A percentile compares a stretch with the other conserved stretches of the same genome.
These are phyloP conservation scores for Kluyveromyces aestuarii DNA, from an alignment of 805 yeast species.

Conservation along the genomic window DNA sequence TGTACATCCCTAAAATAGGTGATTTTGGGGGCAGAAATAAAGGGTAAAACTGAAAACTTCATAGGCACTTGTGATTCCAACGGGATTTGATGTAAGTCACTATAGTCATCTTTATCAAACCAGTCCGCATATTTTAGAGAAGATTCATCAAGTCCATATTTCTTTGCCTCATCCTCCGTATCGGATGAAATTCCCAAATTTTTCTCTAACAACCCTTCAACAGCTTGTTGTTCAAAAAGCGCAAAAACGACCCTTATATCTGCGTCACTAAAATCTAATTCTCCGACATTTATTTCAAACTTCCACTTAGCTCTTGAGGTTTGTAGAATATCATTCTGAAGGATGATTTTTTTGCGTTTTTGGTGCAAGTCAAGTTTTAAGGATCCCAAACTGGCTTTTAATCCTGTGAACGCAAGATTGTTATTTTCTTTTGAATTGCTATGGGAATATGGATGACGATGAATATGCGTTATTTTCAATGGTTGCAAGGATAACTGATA, in stretches of 20 bases:
- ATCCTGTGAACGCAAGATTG: slow-evolving; percentile 44
- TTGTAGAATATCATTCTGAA: slow-evolving; percentile 36
- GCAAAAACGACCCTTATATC: slow-evolving; percentile 65
- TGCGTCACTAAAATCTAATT: slow-evolving; percentile 56
- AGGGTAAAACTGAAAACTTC: slow-evolving; percentile 36
- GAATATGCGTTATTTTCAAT: slow-evolving; percentile 61
- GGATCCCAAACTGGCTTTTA: slow-evolving; percentile 45
- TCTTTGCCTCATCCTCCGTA: not conserved
- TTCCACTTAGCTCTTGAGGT: slow-evolving; percentile 38
- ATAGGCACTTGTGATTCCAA: slow-evolving; percentile 32
- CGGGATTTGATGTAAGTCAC: slow-evolving; percentile 52
- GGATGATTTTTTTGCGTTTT: slow-evolving; percentile 33
- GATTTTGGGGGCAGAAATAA: slow-evolving; percentile 47
- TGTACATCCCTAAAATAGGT: slow-evolving; percentile 49
- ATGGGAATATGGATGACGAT: slow-evolving; percentile 44
- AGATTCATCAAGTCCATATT: not conserved
- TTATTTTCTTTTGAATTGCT: slow-evolving; percentile 34
- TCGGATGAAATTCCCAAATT: slow-evolving; percentile 5
- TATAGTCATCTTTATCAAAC: slow-evolving; percentile 70
- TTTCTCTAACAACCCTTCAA: slow-evolving; percentile 27
- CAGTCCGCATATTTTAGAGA: slow-evolving; percentile 32
- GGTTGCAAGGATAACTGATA: slow-evolving; percentile 63
- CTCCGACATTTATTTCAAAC: slow-evolving; percentile 57
- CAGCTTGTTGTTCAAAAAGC: slow-evolving; percentile 47
- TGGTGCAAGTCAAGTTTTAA: slow-evolving; percentile 59